Percentiles rank a stretch among this genome's conserved stretches.
phyloP scores from a whole-genome alignment of 768 basidiomycete genomes.

The Suillus subalutaceus region DNA sequence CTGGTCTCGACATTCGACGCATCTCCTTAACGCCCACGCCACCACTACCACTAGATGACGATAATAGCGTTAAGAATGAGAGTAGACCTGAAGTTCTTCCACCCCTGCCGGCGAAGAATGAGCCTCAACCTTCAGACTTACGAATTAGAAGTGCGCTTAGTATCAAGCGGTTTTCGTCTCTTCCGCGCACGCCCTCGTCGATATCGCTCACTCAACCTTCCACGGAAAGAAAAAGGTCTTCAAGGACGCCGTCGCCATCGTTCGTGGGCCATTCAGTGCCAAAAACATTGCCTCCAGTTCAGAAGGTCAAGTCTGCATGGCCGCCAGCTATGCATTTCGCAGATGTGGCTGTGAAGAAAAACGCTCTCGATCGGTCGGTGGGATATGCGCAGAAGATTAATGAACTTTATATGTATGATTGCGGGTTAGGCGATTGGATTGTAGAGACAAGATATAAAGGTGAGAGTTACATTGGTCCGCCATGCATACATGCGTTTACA shows the following conservation, averaged over 20 bases:
- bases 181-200: slow-evolving; percentile 71
- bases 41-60: slow-evolving; percentile 21
- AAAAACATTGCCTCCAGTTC: slow-evolving; percentile 24
- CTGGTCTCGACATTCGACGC: slow-evolving; percentile 37
- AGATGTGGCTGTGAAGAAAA: slow-evolving; percentile 61
- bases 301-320: slow-evolving; percentile 41
- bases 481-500: slow-evolving; percentile 12
- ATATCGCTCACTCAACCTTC: slow-evolving; percentile 40
- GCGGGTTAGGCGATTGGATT: slow-evolving; percentile 81
- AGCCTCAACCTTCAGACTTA: slow-evolving; percentile 24
- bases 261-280: slow-evolving; percentile 35
- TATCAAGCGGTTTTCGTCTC: slow-evolving; percentile 51
- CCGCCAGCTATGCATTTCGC: slow-evolving; percentile 73
- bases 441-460: slow-evolving; percentile 56
- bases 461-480: slow-evolving; percentile 27
- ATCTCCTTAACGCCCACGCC: slow-evolving; percentile 15
- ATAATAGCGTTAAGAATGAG: slow-evolving; percentile 19
- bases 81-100: slow-evolving; percentile 21
- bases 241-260: slow-evolving; percentile 28
- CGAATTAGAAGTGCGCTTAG: slow-evolving; percentile 31
- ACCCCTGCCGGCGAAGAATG: slow-evolving; percentile 33
- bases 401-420: slow-evolving; percentile 73
- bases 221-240: slow-evolving; percentile 25
- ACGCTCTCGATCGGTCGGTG: slow-evolving; percentile 64
- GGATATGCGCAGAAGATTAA: slow-evolving; percentile 85